A percentile compares a stretch with the other conserved stretches of the same genome.
These are phyloP conservation scores for Pseudevernia furfuracea DNA, from an alignment of 495 filamentous ascomycete species.

Conservation along the genomic window DNA sequence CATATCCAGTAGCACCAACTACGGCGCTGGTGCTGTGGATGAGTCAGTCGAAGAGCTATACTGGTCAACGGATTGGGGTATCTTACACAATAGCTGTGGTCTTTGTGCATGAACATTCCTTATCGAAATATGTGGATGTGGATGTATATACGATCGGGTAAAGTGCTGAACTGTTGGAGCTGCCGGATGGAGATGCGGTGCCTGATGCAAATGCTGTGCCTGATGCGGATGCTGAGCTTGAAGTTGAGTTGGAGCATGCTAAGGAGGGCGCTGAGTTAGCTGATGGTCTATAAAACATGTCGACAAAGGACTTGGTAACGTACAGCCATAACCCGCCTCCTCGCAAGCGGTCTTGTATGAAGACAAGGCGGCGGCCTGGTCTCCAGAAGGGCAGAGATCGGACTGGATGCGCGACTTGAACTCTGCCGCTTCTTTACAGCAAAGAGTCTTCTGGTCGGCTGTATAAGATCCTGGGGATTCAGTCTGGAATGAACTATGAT, in stretches of 20 bases:
- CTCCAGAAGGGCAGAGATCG: slow-evolving; percentile 20
- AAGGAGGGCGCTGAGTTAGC: slow-evolving; percentile 6
- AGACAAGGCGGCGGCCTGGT: slow-evolving; percentile 11
- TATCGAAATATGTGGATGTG: slow-evolving; percentile 25
- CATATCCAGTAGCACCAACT: slow-evolving; percentile 19
- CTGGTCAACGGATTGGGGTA: neutral
- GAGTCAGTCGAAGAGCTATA: neutral
- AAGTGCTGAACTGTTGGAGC: slow-evolving; percentile 19
- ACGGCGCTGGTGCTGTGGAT: slow-evolving; percentile 1
- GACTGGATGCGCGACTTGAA: slow-evolving; percentile 19
- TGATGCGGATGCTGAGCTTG: slow-evolving; percentile 16
- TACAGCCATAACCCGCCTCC: slow-evolving; percentile 18
- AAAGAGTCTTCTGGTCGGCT: slow-evolving; percentile 27
- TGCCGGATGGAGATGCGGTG: slow-evolving; percentile 16
- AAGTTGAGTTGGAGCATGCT: slow-evolving; percentile 21
- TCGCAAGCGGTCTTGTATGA: slow-evolving; percentile 21
- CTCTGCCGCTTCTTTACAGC: slow-evolving; percentile 22
- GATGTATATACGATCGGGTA: slow-evolving; percentile 25
- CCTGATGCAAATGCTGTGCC: slow-evolving; percentile 12
- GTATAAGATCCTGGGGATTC: slow-evolving; percentile 20
- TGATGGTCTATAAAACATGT: neutral
- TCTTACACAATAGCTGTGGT: slow-evolving; percentile 19
- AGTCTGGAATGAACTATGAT: slow-evolving; percentile 29
- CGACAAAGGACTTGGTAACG: neutral
- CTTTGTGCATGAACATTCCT: slow-evolving; percentile 26